Evolutionary conservation across 768 basidiomycete species (phyloP).

Genomic region (Boletus eberwhitei): DNA sequence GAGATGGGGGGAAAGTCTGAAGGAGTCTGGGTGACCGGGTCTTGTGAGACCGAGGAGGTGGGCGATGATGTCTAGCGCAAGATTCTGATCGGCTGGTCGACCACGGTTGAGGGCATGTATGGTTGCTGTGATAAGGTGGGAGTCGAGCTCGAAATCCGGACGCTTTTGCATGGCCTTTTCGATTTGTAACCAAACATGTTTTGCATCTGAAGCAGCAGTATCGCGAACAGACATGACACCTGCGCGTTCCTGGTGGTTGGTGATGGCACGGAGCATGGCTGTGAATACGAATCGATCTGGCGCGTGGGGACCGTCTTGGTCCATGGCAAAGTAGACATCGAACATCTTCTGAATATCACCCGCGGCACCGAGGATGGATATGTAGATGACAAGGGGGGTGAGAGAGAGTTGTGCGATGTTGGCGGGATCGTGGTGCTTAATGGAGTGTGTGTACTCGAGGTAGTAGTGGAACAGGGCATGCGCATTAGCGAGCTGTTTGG

Average conservation of each 20-base stretch:
- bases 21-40: slow-evolving; percentile 40
- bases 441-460: slow-evolving; percentile 44
- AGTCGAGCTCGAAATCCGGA: slow-evolving; percentile 49
- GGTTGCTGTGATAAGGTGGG: slow-evolving; percentile 47
- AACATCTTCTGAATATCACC: slow-evolving; percentile 64
- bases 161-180: slow-evolving; percentile 47
- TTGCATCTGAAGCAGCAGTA: slow-evolving; percentile 58
- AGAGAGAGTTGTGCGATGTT: slow-evolving; percentile 46
- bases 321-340: slow-evolving; percentile 70
- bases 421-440: slow-evolving; percentile 46
- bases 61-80: slow-evolving; percentile 61
- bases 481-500: slow-evolving; percentile 61
- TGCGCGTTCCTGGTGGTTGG: slow-evolving; percentile 17
- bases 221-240: slow-evolving; percentile 31
- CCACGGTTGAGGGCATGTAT: slow-evolving; percentile 58
- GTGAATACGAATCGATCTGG: slow-evolving; percentile 62
- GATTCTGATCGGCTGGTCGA: slow-evolving; percentile 52
- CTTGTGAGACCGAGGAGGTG: slow-evolving; percentile 61
- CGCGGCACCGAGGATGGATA: slow-evolving; percentile 61
- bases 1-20: slow-evolving; percentile 41
- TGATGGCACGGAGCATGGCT: slow-evolving; percentile 57
- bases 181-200: slow-evolving; percentile 67
- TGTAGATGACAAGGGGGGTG: slow-evolving; percentile 54
- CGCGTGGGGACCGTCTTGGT: slow-evolving; percentile 57
- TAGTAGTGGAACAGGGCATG: slow-evolving; percentile 60